Percentiles rank a stretch among this genome's conserved stretches.
Evolutionary conservation across 805 yeast species (phyloP).

Genomic region (Wickerhamomyces xylosicus): DNA sequence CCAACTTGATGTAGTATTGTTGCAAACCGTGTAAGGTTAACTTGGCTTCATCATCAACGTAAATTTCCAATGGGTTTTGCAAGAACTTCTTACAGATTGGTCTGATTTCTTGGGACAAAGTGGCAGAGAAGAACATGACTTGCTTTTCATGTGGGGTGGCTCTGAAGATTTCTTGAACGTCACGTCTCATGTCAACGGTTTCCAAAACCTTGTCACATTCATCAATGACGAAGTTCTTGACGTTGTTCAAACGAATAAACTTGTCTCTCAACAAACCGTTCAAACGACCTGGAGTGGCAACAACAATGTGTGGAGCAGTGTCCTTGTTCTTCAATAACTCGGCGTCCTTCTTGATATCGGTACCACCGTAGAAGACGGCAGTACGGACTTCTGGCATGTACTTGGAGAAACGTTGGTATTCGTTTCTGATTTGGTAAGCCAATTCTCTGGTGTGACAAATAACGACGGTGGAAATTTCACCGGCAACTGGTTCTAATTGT

Average conservation of each 20-base stretch:
- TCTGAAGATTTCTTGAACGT: conserved; percentile 95
- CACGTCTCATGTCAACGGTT: conserved; percentile 90
- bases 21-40: conserved; percentile 96
- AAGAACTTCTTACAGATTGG: conserved; percentile 96
- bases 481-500: conserved; percentile 95
- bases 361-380: conserved; percentile 96
- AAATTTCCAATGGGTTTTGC: conserved; percentile 96
- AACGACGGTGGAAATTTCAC: conserved; percentile 90
- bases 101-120: conserved; percentile 86
- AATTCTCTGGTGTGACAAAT: conserved; percentile 98
- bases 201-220: conserved; percentile 98
- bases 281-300: conserved; percentile 97
- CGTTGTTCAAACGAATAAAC: conserved; percentile 73
- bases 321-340: conserved; percentile 86
- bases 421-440: conserved; percentile 97
- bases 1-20: conserved; percentile 86
- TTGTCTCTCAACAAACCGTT: conserved; percentile 91
- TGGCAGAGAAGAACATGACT: conserved; percentile 99
- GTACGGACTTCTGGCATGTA: conserved; percentile 97
- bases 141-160: conserved; percentile 97
- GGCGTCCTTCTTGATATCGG: conserved; percentile 73
- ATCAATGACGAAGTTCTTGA: conserved; percentile 91
- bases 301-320: conserved; percentile 92
- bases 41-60: conserved; percentile 96
- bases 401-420: conserved; percentile 94